Percentiles rank a stretch among this genome's conserved stretches.
Evolutionary conservation across 768 basidiomycete species (phyloP).

Genomic region (Termitomyces titanicus): DNA sequence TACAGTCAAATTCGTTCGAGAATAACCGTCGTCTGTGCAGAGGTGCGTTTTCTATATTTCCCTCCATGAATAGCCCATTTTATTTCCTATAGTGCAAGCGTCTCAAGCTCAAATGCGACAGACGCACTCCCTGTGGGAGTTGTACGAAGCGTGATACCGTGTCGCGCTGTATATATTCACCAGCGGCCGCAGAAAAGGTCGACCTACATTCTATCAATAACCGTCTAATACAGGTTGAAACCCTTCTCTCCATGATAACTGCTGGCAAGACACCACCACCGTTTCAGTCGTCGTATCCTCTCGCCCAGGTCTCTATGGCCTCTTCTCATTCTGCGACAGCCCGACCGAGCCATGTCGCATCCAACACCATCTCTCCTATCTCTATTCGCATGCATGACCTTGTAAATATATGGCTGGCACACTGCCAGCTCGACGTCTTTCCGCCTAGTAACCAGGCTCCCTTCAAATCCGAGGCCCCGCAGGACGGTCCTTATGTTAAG

Average conservation of each 20-base stretch:
- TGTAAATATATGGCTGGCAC: conserved; percentile 55
- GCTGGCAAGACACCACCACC: conserved; percentile 32
- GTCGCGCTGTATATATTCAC: conserved; percentile 69
- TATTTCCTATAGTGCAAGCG: conserved; percentile 71
- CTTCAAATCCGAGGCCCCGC: conserved; percentile 1
- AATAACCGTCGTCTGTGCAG: conserved; percentile 79
- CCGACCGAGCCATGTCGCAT: conserved; percentile 28
- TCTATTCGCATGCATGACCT: conserved; percentile 56
- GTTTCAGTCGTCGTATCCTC: conserved; percentile 34
- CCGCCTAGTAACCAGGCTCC: not conserved
- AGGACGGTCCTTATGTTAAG: conserved; percentile 24
- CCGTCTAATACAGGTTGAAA: conserved; percentile 68
- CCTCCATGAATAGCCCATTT: conserved; percentile 4
- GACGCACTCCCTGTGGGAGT: conserved; percentile 71
- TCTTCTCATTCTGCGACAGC: conserved; percentile 20
- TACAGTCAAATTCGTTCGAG: conserved; percentile 68
- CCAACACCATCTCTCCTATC: conserved; percentile 43
- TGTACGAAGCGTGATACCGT: conserved; percentile 80
- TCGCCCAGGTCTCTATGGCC: conserved; percentile 15
- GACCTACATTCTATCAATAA: conserved; percentile 85
- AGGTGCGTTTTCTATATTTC: conserved; percentile 38
- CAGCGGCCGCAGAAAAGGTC: conserved; percentile 83
- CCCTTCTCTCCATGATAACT: conserved; percentile 48
- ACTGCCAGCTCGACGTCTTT: conserved; percentile 35
- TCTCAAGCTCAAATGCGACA: conserved; percentile 82